Evolutionary conservation across 2,329 filamentous ascomycete genomes (phyloP).

Genomic region (Alternaria metachromatica): DNA sequence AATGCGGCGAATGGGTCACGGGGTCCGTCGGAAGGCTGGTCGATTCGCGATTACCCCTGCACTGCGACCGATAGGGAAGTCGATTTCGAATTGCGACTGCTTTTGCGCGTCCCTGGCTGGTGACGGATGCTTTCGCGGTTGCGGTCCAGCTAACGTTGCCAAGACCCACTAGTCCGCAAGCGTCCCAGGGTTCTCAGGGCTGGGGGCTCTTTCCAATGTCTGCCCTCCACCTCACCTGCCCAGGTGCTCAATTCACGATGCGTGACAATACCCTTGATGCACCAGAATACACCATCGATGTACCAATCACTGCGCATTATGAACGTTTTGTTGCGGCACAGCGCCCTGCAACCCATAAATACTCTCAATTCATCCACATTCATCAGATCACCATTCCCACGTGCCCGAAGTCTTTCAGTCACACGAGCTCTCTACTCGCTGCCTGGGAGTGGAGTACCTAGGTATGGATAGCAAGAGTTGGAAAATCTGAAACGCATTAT

Average conservation of each 20-base stretch:
- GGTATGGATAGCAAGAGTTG: neutral
- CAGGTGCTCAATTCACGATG: neutral
- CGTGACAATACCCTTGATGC: neutral
- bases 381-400: neutral
- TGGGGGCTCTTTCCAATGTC: neutral
- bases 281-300: neutral
- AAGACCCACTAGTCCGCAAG: conserved; percentile 15
- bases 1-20: conserved; percentile 2
- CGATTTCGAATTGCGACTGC: conserved; percentile 19
- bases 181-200: neutral
- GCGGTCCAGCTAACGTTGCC: conserved; percentile 26
- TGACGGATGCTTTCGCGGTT: conserved; percentile 30
- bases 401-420: neutral
- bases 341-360: neutral
- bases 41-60: conserved; percentile 9
- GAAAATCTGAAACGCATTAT: neutral
- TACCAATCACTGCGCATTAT: neutral
- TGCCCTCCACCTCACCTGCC: neutral
- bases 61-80: conserved; percentile 9
- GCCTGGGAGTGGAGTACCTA: neutral
- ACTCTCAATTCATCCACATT: neutral
- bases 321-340: neutral
- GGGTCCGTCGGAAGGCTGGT: neutral
- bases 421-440: neutral
- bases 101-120: conserved; percentile 35